Conservation (phyloP, 2,329 filamentous ascomycete species). For the Sclerotinia spermophila region DNA sequence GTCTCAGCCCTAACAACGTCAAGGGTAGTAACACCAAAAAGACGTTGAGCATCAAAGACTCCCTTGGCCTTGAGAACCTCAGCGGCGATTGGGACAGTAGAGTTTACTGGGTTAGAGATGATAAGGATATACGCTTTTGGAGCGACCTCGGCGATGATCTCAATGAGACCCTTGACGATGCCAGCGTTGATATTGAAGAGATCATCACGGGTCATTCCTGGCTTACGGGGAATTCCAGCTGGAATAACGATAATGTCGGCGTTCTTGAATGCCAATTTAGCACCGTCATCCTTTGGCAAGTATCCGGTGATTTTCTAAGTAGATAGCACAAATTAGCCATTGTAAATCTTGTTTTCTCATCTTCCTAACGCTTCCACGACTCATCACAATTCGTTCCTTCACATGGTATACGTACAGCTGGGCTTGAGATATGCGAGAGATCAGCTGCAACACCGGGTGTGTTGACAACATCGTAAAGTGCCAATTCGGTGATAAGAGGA, state of each 20-base stretch:
- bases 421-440: conserved; percentile 88
- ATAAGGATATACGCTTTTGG: conserved; percentile 94
- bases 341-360: not conserved
- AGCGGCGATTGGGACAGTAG: conserved; percentile 93
- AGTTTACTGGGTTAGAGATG: conserved; percentile 99
- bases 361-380: no score
- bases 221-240: conserved; percentile 88
- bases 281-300: conserved; percentile 70
- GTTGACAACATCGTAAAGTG: conserved; percentile 83
- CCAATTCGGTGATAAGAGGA: conserved; percentile 72
- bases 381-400: not conserved
- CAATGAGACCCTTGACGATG: conserved; percentile 97
- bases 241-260: conserved; percentile 95
- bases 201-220: conserved; percentile 99
- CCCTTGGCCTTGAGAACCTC: conserved; percentile 94
- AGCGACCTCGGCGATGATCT: conserved; percentile 82
- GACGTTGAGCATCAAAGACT: conserved; percentile 98
- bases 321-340: not conserved
- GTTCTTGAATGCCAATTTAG: conserved; percentile 76
- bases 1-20: conserved; percentile 96
- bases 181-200: conserved; percentile 99
- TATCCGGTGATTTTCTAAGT: conserved; percentile 88
- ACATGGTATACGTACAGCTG: conserved; percentile 16
- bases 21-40: conserved; percentile 99
- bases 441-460: conserved; percentile 88